Conservation (phyloP, 2,329 filamentous ascomycete genomes). For the Colletotrichum melonis region DNA sequence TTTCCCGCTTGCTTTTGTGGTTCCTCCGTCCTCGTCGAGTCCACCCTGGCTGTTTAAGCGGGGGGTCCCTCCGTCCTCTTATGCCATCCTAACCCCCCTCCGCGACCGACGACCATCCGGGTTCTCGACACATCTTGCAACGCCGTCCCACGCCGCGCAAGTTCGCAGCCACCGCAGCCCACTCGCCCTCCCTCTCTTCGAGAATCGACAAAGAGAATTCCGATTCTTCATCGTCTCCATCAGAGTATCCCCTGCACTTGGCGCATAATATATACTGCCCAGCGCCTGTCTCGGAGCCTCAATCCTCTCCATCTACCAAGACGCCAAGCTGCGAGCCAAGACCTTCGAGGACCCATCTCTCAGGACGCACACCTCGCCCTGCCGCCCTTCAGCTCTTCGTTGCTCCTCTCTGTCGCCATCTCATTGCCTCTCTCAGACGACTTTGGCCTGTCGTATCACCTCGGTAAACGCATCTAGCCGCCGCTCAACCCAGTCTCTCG, state of each 20-base stretch:
- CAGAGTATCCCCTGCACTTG: slow-evolving; percentile 1
- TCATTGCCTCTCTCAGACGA: slow-evolving; percentile 3
- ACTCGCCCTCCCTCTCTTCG: background rate
- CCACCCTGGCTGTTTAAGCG: slow-evolving; percentile 13
- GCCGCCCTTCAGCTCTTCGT: background rate
- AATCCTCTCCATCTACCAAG: slow-evolving; percentile 6
- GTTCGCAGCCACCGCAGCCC: background rate
- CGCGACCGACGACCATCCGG: slow-evolving; percentile 31
- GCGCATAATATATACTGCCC: slow-evolving; percentile 30
- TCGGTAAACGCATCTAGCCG: background rate
- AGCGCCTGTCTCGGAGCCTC: slow-evolving; percentile 9
- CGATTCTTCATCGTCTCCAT: background rate
- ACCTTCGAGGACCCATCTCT: slow-evolving; percentile 15
- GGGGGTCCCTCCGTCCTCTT: slow-evolving; percentile 25
- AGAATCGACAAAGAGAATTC: background rate
- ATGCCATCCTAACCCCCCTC: slow-evolving; percentile 19
- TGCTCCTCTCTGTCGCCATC: background rate
- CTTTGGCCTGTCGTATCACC: slow-evolving; percentile 5
- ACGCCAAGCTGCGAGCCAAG: slow-evolving; percentile 35
- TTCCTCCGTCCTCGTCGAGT: slow-evolving; percentile 25
- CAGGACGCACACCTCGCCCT: background rate
- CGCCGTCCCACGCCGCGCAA: background rate
- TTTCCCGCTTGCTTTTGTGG: slow-evolving; percentile 19
- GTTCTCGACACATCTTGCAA: slow-evolving; percentile 16
- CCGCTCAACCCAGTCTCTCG: background rate